Percentiles rank a stretch among this genome's conserved stretches.
Evolutionary conservation across 2,329 filamentous ascomycete genomes (phyloP).

Genomic region (Exophiala dermatitidis): DNA sequence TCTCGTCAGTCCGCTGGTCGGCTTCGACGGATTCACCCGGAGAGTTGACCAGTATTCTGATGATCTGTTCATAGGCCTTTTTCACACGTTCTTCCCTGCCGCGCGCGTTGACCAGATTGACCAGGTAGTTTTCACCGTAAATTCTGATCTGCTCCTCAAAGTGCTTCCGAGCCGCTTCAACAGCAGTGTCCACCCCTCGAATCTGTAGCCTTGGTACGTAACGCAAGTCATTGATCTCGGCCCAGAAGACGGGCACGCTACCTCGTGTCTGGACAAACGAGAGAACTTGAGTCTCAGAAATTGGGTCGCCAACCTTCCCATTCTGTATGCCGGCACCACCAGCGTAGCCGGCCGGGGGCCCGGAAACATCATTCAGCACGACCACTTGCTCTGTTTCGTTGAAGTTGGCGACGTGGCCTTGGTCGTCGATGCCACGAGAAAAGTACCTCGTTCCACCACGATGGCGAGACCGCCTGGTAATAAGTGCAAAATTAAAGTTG

Average conservation of each 20-base stretch:
- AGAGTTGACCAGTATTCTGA: constrained; percentile 64
- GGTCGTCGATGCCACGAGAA: constrained; percentile 84
- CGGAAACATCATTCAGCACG: constrained; percentile 73
- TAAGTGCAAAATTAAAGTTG: constrained; percentile 74
- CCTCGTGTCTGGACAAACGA: constrained; percentile 95
- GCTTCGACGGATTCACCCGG: constrained; percentile 59
- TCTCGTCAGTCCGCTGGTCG: constrained; percentile 64
- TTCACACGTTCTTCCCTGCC: constrained; percentile 86
- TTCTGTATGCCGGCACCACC: constrained; percentile 70
- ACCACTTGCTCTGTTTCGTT: constrained; percentile 96
- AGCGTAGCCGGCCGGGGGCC: constrained; percentile 70
- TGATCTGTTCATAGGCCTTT: constrained; percentile 85
- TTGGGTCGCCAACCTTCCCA: constrained; percentile 55
- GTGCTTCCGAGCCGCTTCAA: constrained; percentile 72
- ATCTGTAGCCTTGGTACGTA: constrained; percentile 90
- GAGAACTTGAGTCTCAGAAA: constrained; percentile 76
- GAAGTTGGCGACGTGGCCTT: constrained; percentile 95
- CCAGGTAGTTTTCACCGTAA: constrained; percentile 94
- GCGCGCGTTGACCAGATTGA: constrained; percentile 95
- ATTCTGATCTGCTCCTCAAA: constrained; percentile 88
- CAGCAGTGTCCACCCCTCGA: constrained; percentile 71
- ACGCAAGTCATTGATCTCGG: constrained; percentile 85
- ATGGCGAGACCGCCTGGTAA: constrained; percentile 81
- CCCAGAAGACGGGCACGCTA: constrained; percentile 93
- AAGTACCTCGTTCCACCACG: constrained; percentile 91